Percentiles rank a stretch among this genome's conserved stretches.
Conservation (phyloP, 805 yeast species). For the Vanderwaltozyma tropicalis region DNA sequence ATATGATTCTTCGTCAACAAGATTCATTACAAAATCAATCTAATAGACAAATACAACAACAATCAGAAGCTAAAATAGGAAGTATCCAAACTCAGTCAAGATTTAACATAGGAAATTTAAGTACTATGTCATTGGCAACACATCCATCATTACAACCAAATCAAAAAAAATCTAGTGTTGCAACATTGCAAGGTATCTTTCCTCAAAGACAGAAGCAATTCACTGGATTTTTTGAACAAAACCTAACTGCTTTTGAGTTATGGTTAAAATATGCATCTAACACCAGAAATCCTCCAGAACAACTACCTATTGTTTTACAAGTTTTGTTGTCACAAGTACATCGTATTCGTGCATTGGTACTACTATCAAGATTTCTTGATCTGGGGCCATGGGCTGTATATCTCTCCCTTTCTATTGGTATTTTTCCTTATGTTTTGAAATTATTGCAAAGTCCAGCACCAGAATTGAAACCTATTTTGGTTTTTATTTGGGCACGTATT, state of each 20-base stretch:
- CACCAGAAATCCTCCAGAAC: conserved; percentile 83
- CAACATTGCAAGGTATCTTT: conserved; percentile 6
- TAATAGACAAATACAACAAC: conserved; percentile 1
- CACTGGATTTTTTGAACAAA: conserved; percentile 92
- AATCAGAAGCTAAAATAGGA: conserved; percentile 12
- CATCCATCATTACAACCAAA: conserved; percentile 15
- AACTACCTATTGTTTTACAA: conserved; percentile 85
- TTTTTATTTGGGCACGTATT: conserved; percentile 95
- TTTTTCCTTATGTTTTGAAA: conserved; percentile 88
- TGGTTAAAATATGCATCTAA: conserved; percentile 91
- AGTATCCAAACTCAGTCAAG: conserved; percentile 22
- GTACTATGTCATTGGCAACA: conserved; percentile 29
- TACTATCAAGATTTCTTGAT: conserved; percentile 78
- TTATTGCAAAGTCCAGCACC: conserved; percentile 90
- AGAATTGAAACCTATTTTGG: conserved; percentile 85
- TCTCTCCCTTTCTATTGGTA: conserved; percentile 84
- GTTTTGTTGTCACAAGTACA: conserved; percentile 91
- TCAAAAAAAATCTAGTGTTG: conserved; percentile 8
- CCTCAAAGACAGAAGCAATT: conserved; percentile 52
- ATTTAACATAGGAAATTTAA: conserved; percentile 26
- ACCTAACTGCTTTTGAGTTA: conserved; percentile 87
- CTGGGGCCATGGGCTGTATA: conserved; percentile 98
- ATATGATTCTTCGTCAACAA: conserved; percentile 19
- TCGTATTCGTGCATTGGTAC: conserved; percentile 74
- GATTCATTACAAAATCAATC: conserved; percentile 11